phyloP scores from a whole-genome alignment of 306 rosid genomes.

The Prunus davidiana region DNA sequence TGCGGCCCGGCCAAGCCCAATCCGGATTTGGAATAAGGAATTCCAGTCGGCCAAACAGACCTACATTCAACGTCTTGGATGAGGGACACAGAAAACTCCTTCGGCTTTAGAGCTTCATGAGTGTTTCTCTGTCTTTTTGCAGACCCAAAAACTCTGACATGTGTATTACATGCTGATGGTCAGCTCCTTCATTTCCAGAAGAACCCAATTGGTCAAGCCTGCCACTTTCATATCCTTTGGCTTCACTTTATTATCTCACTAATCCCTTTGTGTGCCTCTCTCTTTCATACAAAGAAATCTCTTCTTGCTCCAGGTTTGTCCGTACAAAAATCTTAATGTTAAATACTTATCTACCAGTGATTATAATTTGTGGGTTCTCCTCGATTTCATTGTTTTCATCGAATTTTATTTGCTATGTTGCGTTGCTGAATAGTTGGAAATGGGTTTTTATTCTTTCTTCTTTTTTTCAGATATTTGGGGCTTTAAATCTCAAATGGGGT shows the following conservation, averaged over 20 bases:
- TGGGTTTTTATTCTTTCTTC: not conserved
- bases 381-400: conserved; percentile 17
- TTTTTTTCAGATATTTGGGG: not conserved
- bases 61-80: conserved; percentile 27
- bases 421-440: not conserved
- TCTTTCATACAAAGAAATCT: not conserved
- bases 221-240: conserved; percentile 7
- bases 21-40: not conserved
- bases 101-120: conserved; percentile 22
- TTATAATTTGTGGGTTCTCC: conserved; percentile 15
- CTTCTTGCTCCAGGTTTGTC: conserved; percentile 37
- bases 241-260: conserved; percentile 1
- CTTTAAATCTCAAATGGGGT: not conserved
- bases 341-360: conserved; percentile 3
- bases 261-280: not conserved
- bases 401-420: not conserved
- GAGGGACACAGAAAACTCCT: conserved; percentile 17
- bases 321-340: conserved; percentile 11
- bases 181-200: not conserved
- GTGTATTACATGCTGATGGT: not conserved
- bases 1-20: not conserved
- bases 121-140: conserved; percentile 14
- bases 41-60: conserved; percentile 27
- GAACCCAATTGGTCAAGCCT: conserved; percentile 1
- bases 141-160: conserved; percentile 13